Evolutionary conservation across 2,329 filamentous ascomycete species (phyloP).

Genomic region (Coniosporium tulheliwenetii): DNA sequence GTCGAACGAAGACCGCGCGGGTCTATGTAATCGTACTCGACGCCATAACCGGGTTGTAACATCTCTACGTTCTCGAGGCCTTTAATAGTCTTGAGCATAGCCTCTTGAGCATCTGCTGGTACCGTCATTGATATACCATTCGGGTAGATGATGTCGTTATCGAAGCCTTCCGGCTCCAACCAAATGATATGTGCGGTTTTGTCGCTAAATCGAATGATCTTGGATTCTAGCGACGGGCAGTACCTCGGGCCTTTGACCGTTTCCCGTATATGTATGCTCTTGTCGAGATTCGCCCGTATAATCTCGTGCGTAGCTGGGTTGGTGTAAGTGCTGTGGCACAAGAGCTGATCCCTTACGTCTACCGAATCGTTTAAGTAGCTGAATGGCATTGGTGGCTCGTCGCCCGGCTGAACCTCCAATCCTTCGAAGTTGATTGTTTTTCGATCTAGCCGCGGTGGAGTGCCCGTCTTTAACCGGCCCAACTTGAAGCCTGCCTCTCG

Average conservation of each 20-base stretch:
- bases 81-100: conserved; percentile 70
- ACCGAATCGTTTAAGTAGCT: conserved; percentile 76
- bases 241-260: conserved; percentile 89
- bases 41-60: conserved; percentile 90
- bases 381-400: conserved; percentile 77
- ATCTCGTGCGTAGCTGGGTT: conserved; percentile 71
- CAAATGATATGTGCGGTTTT: conserved; percentile 79
- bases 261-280: conserved; percentile 91
- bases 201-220: conserved; percentile 73
- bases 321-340: conserved; percentile 79
- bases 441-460: conserved; percentile 71
- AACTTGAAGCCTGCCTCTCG: conserved; percentile 77
- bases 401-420: conserved; percentile 62
- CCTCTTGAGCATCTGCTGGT: conserved; percentile 71
- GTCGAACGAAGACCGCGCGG: conserved; percentile 77
- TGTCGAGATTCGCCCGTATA: conserved; percentile 78
- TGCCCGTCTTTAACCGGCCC: conserved; percentile 88
- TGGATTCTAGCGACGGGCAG: conserved; percentile 89
- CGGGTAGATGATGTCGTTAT: conserved; percentile 80
- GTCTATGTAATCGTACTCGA: conserved; percentile 98
- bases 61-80: conserved; percentile 81
- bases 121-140: conserved; percentile 98
- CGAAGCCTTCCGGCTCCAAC: conserved; percentile 92
- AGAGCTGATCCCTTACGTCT: conserved; percentile 63
- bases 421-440: conserved; percentile 65